Percentiles rank a stretch among this genome's conserved stretches.
Conservation (phyloP, 352 stramenopile genomes). For the Phytophthora fragariae region DNA sequence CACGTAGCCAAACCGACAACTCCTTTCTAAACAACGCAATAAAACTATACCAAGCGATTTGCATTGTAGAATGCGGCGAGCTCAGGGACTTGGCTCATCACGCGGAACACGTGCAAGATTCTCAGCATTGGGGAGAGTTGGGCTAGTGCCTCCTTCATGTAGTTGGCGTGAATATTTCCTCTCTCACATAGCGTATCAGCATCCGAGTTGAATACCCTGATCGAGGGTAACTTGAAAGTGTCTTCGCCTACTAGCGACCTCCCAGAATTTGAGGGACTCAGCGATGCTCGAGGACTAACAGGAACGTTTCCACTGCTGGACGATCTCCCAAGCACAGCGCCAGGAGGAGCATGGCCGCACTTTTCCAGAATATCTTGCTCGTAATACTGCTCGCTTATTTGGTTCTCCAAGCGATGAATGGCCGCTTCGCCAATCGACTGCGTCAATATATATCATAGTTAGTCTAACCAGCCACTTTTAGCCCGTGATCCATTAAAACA, state of each 20-base stretch:
- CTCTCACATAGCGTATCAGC: constrained; percentile 64
- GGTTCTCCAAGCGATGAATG: constrained; percentile 78
- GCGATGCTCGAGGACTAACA: constrained; percentile 32
- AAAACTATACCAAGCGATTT: constrained; percentile 65
- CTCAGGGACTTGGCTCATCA: constrained; percentile 78
- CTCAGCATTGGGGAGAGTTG: constrained; percentile 77
- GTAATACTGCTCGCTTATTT: constrained; percentile 79
- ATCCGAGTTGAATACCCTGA: constrained; percentile 79
- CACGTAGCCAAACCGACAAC: not conserved
- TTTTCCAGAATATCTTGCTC: constrained; percentile 83
- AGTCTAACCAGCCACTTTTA: not conserved
- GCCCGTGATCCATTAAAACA: not conserved
- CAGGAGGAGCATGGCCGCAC: constrained; percentile 43
- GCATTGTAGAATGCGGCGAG: constrained; percentile 82
- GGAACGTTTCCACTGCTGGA: constrained; percentile 27
- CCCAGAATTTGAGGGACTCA: constrained; percentile 26
- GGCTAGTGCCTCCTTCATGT: constrained; percentile 71
- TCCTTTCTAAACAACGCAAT: not conserved
- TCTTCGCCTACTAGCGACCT: constrained; percentile 41
- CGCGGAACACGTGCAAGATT: constrained; percentile 76
- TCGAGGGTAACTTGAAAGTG: constrained; percentile 59
- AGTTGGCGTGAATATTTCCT: constrained; percentile 70
- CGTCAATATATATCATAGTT: no score
- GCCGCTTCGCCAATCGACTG: constrained; percentile 72
- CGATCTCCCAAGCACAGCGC: constrained; percentile 18